A percentile compares a stretch with the other conserved stretches of the same genome.
Conservation (phyloP, 208 protist genomes). For the Strigomonas culicis region DNA sequence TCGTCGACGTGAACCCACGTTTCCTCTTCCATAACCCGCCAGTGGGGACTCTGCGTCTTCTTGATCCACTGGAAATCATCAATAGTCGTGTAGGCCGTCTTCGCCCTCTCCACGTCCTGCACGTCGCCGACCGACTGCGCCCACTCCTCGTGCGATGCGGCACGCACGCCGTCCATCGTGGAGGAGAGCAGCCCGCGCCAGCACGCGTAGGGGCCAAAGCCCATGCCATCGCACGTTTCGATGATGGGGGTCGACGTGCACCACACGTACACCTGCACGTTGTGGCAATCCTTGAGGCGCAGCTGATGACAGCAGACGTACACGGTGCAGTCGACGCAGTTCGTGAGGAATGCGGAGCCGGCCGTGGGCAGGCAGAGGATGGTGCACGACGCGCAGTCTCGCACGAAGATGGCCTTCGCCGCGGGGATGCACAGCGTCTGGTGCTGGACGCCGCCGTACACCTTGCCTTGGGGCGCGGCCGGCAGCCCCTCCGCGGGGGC, state of each 20-base stretch:
- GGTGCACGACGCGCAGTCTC: constrained; percentile 21
- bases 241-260: constrained; percentile 82
- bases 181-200: constrained; percentile 56
- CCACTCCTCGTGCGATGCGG: constrained; percentile 54
- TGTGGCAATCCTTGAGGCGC: constrained; percentile 67
- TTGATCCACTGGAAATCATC: constrained; percentile 89
- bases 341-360: constrained; percentile 74
- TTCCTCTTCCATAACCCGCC: constrained; percentile 44
- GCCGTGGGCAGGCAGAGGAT: constrained; percentile 64
- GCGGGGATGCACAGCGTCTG: background rate
- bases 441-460: background rate
- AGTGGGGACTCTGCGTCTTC: constrained; percentile 77
- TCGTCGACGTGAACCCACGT: constrained; percentile 21
- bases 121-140: constrained; percentile 58
- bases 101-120: constrained; percentile 21
- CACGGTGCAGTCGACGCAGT: constrained; percentile 55
- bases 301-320: constrained; percentile 87
- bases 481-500: background rate
- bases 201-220: constrained; percentile 74
- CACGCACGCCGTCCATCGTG: constrained; percentile 15
- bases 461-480: background rate
- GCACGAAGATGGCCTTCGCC: constrained; percentile 4
- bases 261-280: constrained; percentile 76
- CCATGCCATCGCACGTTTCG: constrained; percentile 59
- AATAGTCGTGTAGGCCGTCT: constrained; percentile 46